These are phyloP conservation scores for Globisporangium barbulae DNA, from an alignment of 352 stramenopile species.

Conservation along the genomic window DNA sequence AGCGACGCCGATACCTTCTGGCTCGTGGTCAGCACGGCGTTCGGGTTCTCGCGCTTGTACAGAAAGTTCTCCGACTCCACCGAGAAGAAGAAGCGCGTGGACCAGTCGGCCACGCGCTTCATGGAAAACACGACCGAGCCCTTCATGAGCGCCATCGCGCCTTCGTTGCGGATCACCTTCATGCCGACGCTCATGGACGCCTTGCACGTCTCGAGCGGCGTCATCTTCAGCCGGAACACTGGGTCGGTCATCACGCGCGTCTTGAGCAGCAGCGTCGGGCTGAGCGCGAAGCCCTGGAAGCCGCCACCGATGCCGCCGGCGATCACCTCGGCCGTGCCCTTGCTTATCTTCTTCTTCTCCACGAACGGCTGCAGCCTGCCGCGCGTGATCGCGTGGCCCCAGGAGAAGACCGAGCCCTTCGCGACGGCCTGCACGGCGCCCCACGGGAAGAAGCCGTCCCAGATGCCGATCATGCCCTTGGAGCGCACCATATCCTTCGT, in stretches of 20 bases:
- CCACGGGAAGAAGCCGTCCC: constrained; percentile 94
- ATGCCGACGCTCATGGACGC: constrained; percentile 83
- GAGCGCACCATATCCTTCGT: constrained; percentile 79
- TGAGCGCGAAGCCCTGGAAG: constrained; percentile 92
- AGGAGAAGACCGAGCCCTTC: constrained; percentile 91
- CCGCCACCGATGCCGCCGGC: constrained; percentile 88
- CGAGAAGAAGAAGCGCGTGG: constrained; percentile 91
- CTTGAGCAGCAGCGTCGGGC: constrained; percentile 91
- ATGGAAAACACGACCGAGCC: constrained; percentile 88
- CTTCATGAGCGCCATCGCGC: constrained; percentile 89
- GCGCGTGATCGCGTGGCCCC: constrained; percentile 77
- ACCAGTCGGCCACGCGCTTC: constrained; percentile 93
- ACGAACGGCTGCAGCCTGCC: constrained; percentile 58
- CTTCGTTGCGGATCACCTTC: constrained; percentile 90
- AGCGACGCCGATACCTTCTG: constrained; percentile 85
- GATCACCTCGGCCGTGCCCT: constrained; percentile 69
- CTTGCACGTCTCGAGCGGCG: constrained; percentile 71
- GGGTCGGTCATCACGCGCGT: constrained; percentile 94
- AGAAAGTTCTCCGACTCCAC: constrained; percentile 79
- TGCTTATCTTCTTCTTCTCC: constrained; percentile 46
- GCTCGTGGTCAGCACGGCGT: constrained; percentile 48
- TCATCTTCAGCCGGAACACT: constrained; percentile 91
- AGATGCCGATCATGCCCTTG: constrained; percentile 89
- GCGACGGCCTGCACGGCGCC: constrained; percentile 85
- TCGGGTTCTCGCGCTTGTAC: constrained; percentile 68